Percentiles rank a stretch among this genome's conserved stretches.
Evolutionary conservation across 179 eudicot genomes (phyloP).

Genomic region (Silene noctiflora): DNA sequence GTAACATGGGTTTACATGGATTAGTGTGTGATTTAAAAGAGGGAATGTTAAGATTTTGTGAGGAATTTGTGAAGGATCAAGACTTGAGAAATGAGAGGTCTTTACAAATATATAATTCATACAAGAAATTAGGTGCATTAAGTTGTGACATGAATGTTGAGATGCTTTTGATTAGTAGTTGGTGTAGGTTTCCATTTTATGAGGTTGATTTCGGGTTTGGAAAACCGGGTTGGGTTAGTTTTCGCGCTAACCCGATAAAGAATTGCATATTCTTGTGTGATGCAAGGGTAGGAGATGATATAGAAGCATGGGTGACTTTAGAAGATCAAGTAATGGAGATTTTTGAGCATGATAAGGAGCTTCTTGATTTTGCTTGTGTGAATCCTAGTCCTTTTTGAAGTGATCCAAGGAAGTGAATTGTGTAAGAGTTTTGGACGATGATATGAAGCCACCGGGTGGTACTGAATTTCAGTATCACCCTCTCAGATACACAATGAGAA

Average conservation of each 20-base stretch:
- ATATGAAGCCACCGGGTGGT: too few species aligned
- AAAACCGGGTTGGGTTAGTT: slow-evolving; percentile 21
- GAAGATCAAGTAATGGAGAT: slow-evolving; percentile 22
- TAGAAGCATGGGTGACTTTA: slow-evolving; percentile 28
- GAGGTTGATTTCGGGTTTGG: slow-evolving; percentile 27
- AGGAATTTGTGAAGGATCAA: slow-evolving; percentile 1
- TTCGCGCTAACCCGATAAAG: slow-evolving; percentile 19
- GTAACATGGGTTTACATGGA: not conserved
- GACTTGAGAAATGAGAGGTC: slow-evolving; percentile 10
- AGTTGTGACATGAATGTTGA: not conserved
- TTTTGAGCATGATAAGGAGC: slow-evolving; percentile 20
- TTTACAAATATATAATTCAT: not conserved
- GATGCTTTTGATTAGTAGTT: slow-evolving; percentile 22
- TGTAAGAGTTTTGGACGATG: not conserved
- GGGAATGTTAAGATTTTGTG: slow-evolving; percentile 13
- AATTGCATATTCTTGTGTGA: slow-evolving; percentile 25
- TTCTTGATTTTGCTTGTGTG: slow-evolving; percentile 12
- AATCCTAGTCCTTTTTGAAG: slow-evolving; percentile 21
- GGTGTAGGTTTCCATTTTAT: slow-evolving; percentile 26
- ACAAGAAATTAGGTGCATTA: slow-evolving; percentile 5
- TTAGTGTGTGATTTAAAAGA: slow-evolving; percentile 15
- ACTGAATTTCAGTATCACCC: too few species aligned
- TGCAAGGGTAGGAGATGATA: slow-evolving; percentile 16
- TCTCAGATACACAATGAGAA: too few species aligned
- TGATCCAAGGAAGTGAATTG: not conserved